Percentiles rank a stretch among this genome's conserved stretches.
phyloP scores from a whole-genome alignment of 495 filamentous ascomycete species.

The Lophium mytilinum region DNA sequence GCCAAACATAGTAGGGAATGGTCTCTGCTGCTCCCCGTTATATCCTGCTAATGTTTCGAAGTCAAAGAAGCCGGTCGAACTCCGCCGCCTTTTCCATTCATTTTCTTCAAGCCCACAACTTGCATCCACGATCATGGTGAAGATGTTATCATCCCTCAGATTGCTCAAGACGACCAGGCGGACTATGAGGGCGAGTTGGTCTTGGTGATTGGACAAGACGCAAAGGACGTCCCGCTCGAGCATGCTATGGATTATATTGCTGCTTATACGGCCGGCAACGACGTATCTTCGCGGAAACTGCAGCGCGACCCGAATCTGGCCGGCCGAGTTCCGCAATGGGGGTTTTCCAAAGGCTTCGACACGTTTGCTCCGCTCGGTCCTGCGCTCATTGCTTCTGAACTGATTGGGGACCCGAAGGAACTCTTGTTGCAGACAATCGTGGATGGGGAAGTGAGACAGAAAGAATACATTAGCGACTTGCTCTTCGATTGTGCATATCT shows the following conservation, averaged over 20 bases:
- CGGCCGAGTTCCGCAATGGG: slow-evolving; percentile 32
- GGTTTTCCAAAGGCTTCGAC: slow-evolving; percentile 35
- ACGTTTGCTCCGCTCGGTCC: slow-evolving; percentile 36
- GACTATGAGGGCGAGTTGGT: slow-evolving; percentile 50
- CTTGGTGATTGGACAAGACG: slow-evolving; percentile 39
- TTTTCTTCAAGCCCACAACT: slow-evolving; percentile 46
- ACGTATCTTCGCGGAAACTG: slow-evolving; percentile 42
- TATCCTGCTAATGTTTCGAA: slow-evolving; percentile 11
- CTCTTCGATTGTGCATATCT: slow-evolving; percentile 33
- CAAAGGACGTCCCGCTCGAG: slow-evolving; percentile 37
- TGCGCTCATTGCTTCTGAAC: slow-evolving; percentile 26
- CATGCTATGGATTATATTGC: slow-evolving; percentile 42
- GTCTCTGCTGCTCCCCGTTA: too few relatives aligned
- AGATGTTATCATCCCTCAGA: slow-evolving; percentile 40
- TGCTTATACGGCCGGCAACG: slow-evolving; percentile 44
- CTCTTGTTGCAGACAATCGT: slow-evolving; percentile 35
- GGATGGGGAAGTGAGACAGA: slow-evolving; percentile 37
- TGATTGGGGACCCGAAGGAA: slow-evolving; percentile 26
- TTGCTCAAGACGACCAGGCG: slow-evolving; percentile 42
- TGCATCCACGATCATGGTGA: slow-evolving; percentile 37
- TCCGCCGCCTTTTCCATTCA: slow-evolving; percentile 41
- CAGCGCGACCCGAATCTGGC: slow-evolving; percentile 38
- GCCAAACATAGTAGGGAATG: slow-evolving; percentile 33
- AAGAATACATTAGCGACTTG: slow-evolving; percentile 32
- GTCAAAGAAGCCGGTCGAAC: slow-evolving; percentile 44